phyloP scores from a whole-genome alignment of 495 filamentous ascomycete species.

The Cercophora scortea region DNA sequence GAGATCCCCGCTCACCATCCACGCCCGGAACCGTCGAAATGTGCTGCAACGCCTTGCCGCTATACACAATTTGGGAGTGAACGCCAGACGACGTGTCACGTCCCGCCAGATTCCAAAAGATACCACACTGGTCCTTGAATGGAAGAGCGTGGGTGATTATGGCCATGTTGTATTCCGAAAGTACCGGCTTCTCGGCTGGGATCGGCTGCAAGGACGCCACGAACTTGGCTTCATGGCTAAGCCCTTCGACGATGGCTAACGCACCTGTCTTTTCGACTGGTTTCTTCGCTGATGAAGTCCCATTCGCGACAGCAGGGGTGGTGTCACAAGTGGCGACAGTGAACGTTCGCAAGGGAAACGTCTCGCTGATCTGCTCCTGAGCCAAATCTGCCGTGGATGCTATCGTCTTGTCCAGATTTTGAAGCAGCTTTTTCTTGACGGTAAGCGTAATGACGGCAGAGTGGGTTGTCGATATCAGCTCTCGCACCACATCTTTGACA shows the following conservation, averaged over 20 bases:
- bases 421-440: constrained; percentile 7
- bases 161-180: constrained; percentile 14
- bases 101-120: constrained; percentile 20
- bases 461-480: not conserved
- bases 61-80: not conserved
- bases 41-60: not conserved
- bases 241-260: constrained; percentile 11
- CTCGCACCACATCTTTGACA: constrained; percentile 2
- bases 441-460: not conserved
- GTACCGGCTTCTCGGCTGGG: not conserved
- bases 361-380: constrained; percentile 10
- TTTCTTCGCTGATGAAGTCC: not conserved
- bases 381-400: constrained; percentile 5
- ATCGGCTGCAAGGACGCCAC: constrained; percentile 6
- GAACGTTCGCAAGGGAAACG: constrained; percentile 12
- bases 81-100: not conserved
- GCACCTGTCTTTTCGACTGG: constrained; percentile 1
- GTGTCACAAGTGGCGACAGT: constrained; percentile 6
- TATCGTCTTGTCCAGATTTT: constrained; percentile 4
- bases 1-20: not conserved
- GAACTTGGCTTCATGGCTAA: constrained; percentile 12
- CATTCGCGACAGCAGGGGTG: not conserved
- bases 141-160: constrained; percentile 13
- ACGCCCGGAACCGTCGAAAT: not conserved
- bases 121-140: constrained; percentile 10